phyloP scores from a whole-genome alignment of 2,329 filamentous ascomycete species.

The Botrytis porri region DNA sequence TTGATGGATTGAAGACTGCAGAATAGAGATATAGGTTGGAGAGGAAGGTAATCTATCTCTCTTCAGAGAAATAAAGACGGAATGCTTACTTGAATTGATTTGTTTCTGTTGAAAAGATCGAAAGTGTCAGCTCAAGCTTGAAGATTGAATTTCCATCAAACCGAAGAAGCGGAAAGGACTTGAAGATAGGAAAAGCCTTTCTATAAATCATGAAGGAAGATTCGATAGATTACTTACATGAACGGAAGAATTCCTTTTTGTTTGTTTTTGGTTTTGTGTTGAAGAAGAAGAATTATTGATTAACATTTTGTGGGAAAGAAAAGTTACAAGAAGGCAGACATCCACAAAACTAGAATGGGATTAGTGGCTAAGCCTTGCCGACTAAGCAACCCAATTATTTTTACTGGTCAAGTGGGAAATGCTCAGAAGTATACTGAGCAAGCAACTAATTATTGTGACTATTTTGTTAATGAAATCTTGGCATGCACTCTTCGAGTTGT shows the following conservation, averaged over 20 bases:
- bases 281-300: neutral
- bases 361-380: neutral
- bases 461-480: neutral
- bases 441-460: neutral
- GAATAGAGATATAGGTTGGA: no score
- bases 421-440: rapidly evolving
- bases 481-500: neutral
- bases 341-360: neutral
- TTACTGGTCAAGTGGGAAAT: neutral
- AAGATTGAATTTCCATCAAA: neutral
- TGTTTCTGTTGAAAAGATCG: neutral
- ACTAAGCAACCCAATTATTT: neutral
- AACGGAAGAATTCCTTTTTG: rapidly evolving
- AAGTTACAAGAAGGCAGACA: neutral
- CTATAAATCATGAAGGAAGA: neutral
- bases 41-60: neutral
- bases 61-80: rapidly evolving
- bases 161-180: neutral
- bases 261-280: neutral
- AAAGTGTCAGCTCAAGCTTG: neutral
- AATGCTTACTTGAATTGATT: neutral
- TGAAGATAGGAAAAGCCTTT: neutral
- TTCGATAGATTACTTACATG: neutral
- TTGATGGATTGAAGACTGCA: neutral
- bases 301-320: neutral